Conservation (phyloP, 352 stramenopile genomes). For the Pythium periplocum region DNA sequence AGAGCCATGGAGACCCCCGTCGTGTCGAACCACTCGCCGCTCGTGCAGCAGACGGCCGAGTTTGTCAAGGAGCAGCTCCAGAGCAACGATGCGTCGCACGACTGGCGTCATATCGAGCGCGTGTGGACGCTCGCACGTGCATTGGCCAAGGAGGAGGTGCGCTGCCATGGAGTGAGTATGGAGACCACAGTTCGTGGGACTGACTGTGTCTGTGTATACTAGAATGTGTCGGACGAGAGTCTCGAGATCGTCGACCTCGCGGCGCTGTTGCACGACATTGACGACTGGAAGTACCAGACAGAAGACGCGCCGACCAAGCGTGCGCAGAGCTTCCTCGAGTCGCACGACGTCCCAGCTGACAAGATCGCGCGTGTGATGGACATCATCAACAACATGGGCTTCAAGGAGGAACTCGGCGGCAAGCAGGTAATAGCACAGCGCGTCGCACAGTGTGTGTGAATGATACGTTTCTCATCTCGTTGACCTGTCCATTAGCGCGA, state of each 20-base stretch:
- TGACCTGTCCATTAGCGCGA: constrained; percentile 13
- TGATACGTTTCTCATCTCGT: neutral
- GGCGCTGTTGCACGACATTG: constrained; percentile 86
- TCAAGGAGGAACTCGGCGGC: constrained; percentile 74
- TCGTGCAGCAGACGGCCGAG: constrained; percentile 63
- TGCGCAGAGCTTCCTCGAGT: constrained; percentile 48
- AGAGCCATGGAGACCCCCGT: constrained; percentile 12
- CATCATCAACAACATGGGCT: constrained; percentile 81
- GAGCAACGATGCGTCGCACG: constrained; percentile 78
- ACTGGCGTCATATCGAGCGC: constrained; percentile 86
- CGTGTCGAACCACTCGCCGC: constrained; percentile 19
- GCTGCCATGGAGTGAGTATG: constrained; percentile 1
- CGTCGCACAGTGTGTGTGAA: neutral
- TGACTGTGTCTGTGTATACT: neutral
- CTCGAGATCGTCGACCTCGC: constrained; percentile 80
- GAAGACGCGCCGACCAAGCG: constrained; percentile 51
- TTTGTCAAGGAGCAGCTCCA: constrained; percentile 74
- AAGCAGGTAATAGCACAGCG: constrained; percentile 13
- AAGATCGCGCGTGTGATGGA: constrained; percentile 69
- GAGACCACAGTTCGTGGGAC: neutral
- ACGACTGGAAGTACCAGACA: constrained; percentile 88
- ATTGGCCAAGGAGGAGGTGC: constrained; percentile 72
- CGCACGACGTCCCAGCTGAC: constrained; percentile 35
- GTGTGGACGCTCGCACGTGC: constrained; percentile 72
- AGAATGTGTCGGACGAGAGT: constrained; percentile 49